phyloP scores from a whole-genome alignment of 2,329 filamentous ascomycete genomes.

The Orbilia brochopaga region DNA sequence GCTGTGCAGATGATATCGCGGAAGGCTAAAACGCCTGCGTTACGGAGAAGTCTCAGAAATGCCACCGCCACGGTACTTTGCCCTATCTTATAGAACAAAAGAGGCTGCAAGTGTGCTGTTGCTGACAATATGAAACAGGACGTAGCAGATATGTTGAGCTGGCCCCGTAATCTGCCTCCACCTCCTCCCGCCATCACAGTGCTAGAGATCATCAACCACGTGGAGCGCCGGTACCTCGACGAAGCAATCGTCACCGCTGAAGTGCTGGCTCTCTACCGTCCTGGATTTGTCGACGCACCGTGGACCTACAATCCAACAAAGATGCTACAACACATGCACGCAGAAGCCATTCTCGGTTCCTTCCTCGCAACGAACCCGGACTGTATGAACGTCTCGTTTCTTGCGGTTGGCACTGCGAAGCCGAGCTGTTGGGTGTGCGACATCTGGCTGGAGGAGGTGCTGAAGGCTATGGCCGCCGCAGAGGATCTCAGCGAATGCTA shows the following conservation, averaged over 20 bases:
- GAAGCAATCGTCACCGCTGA: neutral
- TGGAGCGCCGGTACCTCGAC: conserved; percentile 14
- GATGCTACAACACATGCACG: conserved; percentile 1
- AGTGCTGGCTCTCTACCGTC: neutral
- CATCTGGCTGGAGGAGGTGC: neutral
- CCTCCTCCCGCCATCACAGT: conserved; percentile 2
- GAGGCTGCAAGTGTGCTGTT: neutral
- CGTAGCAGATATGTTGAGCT: neutral
- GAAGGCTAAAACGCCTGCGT: neutral
- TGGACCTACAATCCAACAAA: conserved; percentile 11
- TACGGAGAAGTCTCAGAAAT: neutral
- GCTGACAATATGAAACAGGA: neutral
- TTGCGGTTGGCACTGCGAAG: conserved; percentile 8
- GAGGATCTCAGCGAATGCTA: too few relatives aligned
- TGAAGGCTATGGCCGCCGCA: neutral
- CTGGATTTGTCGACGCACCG: neutral
- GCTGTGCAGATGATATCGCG: conserved; percentile 9
- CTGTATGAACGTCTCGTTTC: conserved; percentile 9
- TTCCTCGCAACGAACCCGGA: conserved; percentile 4
- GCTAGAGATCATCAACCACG: conserved; percentile 11
- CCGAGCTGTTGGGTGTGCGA: conserved; percentile 27
- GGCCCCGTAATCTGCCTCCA: neutral
- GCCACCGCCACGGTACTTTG: conserved; percentile 8
- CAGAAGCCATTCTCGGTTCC: conserved; percentile 8
- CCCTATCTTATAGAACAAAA: neutral